A percentile compares a stretch with the other conserved stretches of the same genome.
These are phyloP conservation scores for Russula dissimulans DNA, from an alignment of 768 basidiomycete species.

Conservation along the genomic window DNA sequence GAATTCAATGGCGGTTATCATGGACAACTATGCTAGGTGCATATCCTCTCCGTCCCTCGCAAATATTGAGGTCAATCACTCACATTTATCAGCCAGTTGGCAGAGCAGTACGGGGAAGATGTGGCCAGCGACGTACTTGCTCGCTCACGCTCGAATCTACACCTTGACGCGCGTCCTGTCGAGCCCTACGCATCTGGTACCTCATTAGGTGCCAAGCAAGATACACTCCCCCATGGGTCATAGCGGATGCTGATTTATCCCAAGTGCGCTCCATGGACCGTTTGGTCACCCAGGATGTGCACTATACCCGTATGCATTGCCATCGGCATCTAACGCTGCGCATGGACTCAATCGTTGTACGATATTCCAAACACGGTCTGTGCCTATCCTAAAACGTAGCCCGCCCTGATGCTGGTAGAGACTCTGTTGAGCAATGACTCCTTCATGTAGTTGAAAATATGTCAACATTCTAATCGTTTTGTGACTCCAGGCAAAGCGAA, in stretches of 20 bases:
- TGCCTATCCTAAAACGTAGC: neutral
- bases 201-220: neutral
- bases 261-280: neutral
- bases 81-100: conserved; percentile 48
- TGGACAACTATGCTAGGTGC: conserved; percentile 77
- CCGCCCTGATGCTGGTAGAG: too few species aligned
- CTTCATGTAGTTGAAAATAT: neutral
- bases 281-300: neutral
- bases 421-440: too few species aligned
- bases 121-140: conserved; percentile 51
- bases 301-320: neutral
- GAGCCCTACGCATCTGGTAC: conserved; percentile 22
- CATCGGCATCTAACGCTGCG: neutral
- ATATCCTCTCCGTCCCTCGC: conserved; percentile 19
- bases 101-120: conserved; percentile 60
- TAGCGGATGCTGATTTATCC: neutral
- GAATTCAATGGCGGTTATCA: conserved; percentile 70
- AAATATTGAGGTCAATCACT: neutral
- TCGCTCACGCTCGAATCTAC: conserved; percentile 47
- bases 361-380: neutral
- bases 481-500: neutral
- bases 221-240: neutral
- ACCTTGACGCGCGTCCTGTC: conserved; percentile 28
- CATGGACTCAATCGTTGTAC: neutral
- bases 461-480: neutral